Evolutionary conservation across 176 grass and related monocot species (phyloP), one percentile per base, ranked within the genome.

Genomic region (Oropetium thomaeum): DNA sequence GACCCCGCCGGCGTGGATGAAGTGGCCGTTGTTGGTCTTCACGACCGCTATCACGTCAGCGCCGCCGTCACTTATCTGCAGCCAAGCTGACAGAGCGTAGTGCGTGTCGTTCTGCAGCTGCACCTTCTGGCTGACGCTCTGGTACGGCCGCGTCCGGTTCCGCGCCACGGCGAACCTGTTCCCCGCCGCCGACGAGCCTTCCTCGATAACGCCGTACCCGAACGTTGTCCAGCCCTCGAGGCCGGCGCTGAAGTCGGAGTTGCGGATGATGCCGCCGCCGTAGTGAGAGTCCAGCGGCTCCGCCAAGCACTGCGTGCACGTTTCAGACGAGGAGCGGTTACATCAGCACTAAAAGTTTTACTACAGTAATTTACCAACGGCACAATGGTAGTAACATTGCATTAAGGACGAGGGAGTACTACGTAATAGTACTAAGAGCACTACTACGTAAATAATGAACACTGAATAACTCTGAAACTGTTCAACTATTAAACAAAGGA

Each of bases 71-170:
- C 76, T 70, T 12, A 94, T 72, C 78, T 84, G 91, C 42, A 95
- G 34, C 91, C 96, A 99, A 30, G 87, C 96, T 99, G 96, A 99
- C 8, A 99, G 71, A 1, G 89, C 71, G 75, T 95, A 99, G 75
- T 84, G 84, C 76, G 83, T 92, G 70, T 82, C 84, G 47, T 88
- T 86, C 38, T 88, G 74, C 72, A 95, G 74, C 62, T 84, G 71
- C 49, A 99, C 79, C 79, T 94, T 92, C 84, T 95, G 91, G 76
- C 89, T 88, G 28, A 95, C 75, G 62, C 87, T 92, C 29, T 89
- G 86, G 74, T 89, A 80, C 23, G 88, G 83, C 62, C 30, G 61
- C 35, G 48, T 91, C 71, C 88, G 64, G 45, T 81, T 73, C 12
- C 3, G 2, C 53, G 83, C 65, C 17, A 89, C 88, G 44, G 45